Percentiles rank a stretch among this genome's conserved stretches.
Evolutionary conservation across 345 rosid species (phyloP).

Genomic region (Salix viminalis): DNA sequence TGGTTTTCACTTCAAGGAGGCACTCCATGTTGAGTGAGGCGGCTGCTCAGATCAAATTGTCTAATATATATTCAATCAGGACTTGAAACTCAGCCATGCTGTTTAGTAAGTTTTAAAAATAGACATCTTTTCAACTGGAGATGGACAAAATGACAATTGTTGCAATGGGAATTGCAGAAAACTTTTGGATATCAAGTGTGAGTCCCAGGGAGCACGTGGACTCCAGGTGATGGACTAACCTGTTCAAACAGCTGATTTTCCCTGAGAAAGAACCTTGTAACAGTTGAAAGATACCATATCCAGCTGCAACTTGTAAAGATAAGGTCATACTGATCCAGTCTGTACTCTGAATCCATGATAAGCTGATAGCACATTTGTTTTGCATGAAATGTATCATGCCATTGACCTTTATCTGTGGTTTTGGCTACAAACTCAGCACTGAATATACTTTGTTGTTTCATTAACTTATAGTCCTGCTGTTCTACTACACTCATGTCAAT

Average conservation of each 20-base stretch:
- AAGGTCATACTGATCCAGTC: not conserved
- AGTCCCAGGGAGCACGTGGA: not conserved
- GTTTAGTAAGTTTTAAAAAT: not conserved
- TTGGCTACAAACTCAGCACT: not conserved
- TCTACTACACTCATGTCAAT: not conserved
- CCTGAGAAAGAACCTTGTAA: not conserved
- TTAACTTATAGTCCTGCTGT: not conserved
- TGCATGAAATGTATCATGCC: not conserved
- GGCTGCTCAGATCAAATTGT: conserved; percentile 32
- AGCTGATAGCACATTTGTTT: not conserved
- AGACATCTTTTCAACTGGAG: not conserved
- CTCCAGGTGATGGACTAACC: not conserved
- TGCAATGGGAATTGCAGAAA: not conserved
- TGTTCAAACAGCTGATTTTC: not conserved
- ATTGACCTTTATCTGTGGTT: not conserved
- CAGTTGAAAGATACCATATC: not conserved
- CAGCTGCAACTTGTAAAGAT: not conserved
- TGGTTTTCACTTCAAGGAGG: conserved; percentile 22
- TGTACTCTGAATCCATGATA: not conserved
- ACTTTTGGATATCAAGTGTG: not conserved
- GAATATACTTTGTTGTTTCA: not conserved
- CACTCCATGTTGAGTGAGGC: conserved; percentile 53
- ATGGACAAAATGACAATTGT: not conserved
- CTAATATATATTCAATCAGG: not conserved
- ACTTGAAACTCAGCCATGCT: not conserved